Evolutionary conservation across 805 yeast genomes (phyloP), one percentile per base, ranked within the genome.

Genomic region (Debaryomyces maramus): DNA sequence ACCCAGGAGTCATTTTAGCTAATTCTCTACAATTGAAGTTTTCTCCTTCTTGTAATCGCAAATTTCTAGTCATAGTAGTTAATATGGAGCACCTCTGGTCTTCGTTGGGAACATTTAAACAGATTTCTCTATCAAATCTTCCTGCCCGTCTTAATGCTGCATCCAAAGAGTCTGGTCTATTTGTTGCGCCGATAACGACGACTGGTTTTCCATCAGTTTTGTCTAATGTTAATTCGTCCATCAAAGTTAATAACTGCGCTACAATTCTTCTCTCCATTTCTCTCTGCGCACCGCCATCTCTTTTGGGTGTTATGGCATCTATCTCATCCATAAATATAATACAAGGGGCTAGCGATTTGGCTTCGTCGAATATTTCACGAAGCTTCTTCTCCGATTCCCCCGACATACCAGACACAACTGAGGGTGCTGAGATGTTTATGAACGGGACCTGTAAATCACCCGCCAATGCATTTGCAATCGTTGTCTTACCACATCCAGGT

Each of bases 261-360:
- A 93, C 99, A 21, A 93, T 91, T 59, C 99, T 75, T 50, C 93
- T 78, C 60, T 93, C 99, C 98, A 93, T 93, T 65, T 93, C 99
- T 52, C 99, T 74, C 61, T 89, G 97, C 3, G 97, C 98, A 18
- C 74, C 74, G 19, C 96, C 96, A 60, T 93, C 99, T 65, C 99
- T 78, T 58, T 93, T 93, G 0, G 99, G 99, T 0, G 99, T 93
- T 38, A 93, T 90, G 9, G 99, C 97, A 64, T 93, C 99, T 51
- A 93, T 93, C 61, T 93, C 99, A 66, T 93, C 99, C 55, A 93
- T 83, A 55, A 93, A 93, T 36, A 93, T 77, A 20, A 93, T 66
- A 62, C 97, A 90, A 6, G 99, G 99, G 0, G 99, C 99, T 40
- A 88, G 57, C 3, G 75, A 53, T 53, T 83, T 84, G 3, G 99